Conservation (phyloP, 805 yeast genomes). For the Hanseniaspora hatyaiensis region DNA sequence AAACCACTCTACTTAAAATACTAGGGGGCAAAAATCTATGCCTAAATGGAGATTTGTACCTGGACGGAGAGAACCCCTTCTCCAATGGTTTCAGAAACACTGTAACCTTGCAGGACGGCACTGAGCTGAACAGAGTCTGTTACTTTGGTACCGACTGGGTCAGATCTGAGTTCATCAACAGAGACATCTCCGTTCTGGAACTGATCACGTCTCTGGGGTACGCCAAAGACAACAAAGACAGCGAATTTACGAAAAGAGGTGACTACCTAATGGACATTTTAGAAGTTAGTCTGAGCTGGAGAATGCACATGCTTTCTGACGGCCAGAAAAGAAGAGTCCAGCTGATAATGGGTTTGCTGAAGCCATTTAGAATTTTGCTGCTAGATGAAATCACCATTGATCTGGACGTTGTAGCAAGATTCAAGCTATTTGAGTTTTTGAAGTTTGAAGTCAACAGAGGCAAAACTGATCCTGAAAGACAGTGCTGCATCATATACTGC, state of each 20-base stretch:
- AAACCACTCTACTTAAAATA: constrained; percentile 72
- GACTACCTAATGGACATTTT: constrained; percentile 62
- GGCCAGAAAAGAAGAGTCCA: constrained; percentile 95
- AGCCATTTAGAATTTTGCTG: constrained; percentile 80
- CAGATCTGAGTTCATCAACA: constrained; percentile 71
- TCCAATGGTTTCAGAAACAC: constrained; percentile 35
- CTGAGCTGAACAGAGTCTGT: constrained; percentile 40
- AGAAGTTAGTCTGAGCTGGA: constrained; percentile 82
- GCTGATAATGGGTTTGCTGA: constrained; percentile 78
- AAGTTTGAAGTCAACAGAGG: constrained; percentile 51
- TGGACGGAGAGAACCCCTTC: constrained; percentile 88
- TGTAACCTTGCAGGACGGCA: constrained; percentile 3
- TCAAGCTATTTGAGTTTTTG: constrained; percentile 58
- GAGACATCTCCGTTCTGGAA: constrained; percentile 80
- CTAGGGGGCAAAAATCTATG: constrained; percentile 87
- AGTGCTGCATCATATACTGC: constrained; percentile 76
- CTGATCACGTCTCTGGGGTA: constrained; percentile 75
- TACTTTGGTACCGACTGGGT: constrained; percentile 98
- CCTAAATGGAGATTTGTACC: constrained; percentile 50
- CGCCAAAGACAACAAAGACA: constrained; percentile 30
- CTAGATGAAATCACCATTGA: constrained; percentile 96
- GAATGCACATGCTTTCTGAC: constrained; percentile 83
- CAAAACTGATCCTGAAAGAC: constrained; percentile 30
- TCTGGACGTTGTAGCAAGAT: constrained; percentile 82
- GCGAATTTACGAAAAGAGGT: constrained; percentile 52